Base-by-base conservation (phyloP, 2,329 filamentous ascomycete species). In the Colletotrichum melonis region DNA sequence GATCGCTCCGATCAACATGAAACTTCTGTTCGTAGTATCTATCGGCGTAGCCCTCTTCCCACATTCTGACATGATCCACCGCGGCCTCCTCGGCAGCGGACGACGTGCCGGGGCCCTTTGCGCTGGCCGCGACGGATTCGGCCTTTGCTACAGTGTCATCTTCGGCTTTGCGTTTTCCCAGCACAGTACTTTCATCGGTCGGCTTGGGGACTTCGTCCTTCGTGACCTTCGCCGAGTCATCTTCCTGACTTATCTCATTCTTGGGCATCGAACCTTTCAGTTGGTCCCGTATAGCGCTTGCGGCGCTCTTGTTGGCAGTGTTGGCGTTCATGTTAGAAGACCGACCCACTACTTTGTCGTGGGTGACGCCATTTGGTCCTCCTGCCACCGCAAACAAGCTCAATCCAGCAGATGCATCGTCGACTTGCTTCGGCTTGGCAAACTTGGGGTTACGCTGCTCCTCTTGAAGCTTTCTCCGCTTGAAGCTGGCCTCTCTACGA, bases 21-120 rank as follows among this genome's bases (percentile, higher is more conserved):
- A 99, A 99, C 81, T 99, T 99, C 81, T 98, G 95, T 81, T 98
- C 93, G 80, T 99, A 99, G 82, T 99, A 99, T 59, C 97, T 91
- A 83, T 98, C 96, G 63, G 93, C 92, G 81, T 99, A 99, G 8
- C 97, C 97, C 65, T 95, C 92, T 80, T 99, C 97, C 97, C 97
- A 99, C 14, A 99, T 87, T 72, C 93, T 91, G 65, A 99, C 94
- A 22, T 92, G 94, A 80, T 99, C 97, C 73, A 91, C 87, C 2
- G 93, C 91, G 22, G 89, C 88, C 54, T 92, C 92, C 67, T 93
- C 91, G 14, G 86, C 84, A 24, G 88, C 84, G 54, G 85, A 81
- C 6, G 86, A 81, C 16, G 86, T 86, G 60, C 84, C 83, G 42
- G 87, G 81, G 35, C 83, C 81, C 16, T 92, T 90, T 73, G 86